Percentiles rank a stretch among this genome's conserved stretches.
Conservation (phyloP, 2,329 filamentous ascomycete genomes). For the Fusarium albosuccineum region DNA sequence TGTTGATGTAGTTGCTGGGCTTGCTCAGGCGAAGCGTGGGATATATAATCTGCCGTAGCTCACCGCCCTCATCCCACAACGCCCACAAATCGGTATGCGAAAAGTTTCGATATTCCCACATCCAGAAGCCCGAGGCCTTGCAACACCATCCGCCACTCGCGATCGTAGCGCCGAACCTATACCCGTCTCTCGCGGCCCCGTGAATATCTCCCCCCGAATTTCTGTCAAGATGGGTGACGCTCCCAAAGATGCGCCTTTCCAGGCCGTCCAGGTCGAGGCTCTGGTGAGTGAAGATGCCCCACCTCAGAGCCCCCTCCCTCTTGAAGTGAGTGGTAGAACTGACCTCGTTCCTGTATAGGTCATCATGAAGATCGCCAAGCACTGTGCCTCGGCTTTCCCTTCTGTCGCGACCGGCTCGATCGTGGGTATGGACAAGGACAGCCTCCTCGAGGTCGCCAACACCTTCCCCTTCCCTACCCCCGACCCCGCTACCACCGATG, state of each 20-base stretch:
- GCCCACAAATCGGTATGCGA: conserved; percentile 59
- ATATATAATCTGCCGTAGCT: conserved; percentile 51
- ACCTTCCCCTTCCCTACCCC: conserved; percentile 91
- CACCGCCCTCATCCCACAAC: conserved; percentile 59
- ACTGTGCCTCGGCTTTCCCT: conserved; percentile 89
- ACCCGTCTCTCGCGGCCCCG: conserved; percentile 40
- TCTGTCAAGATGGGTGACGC: conserved; percentile 68
- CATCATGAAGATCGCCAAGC: conserved; percentile 98
- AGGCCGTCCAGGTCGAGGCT: conserved; percentile 93
- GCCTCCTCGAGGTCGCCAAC: conserved; percentile 91
- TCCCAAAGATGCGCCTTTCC: conserved; percentile 78
- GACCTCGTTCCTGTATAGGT: conserved; percentile 67
- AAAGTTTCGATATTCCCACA: conserved; percentile 60
- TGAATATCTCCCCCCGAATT: conserved; percentile 41
- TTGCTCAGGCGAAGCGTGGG: conserved; percentile 9
- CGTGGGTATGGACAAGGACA: conserved; percentile 91
- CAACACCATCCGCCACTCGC: conserved; percentile 46
- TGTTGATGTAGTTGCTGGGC: conserved; percentile 13
- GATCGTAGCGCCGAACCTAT: conserved; percentile 45
- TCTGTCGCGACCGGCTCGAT: conserved; percentile 90
- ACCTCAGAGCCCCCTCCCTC: conserved; percentile 49
- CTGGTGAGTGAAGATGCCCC: conserved; percentile 73
- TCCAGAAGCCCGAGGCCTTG: conserved; percentile 46
- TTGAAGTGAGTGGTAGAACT: conserved; percentile 42
- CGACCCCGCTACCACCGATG: conserved; percentile 76